Conservation (phyloP, 805 yeast genomes). For the Ogataea chonburiensis region DNA sequence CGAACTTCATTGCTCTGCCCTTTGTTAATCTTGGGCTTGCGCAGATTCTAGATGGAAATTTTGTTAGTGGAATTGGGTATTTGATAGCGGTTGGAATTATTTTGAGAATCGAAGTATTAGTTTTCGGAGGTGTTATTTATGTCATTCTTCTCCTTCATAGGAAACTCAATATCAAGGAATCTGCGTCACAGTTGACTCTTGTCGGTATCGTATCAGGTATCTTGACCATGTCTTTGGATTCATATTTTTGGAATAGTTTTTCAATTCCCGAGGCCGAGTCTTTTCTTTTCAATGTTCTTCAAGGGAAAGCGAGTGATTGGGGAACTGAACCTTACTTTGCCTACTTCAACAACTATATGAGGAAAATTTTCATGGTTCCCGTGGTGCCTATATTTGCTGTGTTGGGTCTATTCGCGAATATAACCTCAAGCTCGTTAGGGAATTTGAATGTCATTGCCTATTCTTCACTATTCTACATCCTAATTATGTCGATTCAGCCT, state of each 20-base stretch:
- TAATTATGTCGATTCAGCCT: slow-evolving; percentile 72
- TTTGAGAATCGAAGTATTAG: slow-evolving; percentile 70
- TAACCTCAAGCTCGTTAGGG: too few relatives aligned
- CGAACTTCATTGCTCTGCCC: slow-evolving; percentile 85
- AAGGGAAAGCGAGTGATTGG: slow-evolving; percentile 77
- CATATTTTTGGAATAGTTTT: slow-evolving; percentile 66
- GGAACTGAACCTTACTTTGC: slow-evolving; percentile 75
- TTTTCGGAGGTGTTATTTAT: slow-evolving; percentile 51
- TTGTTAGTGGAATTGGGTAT: slow-evolving; percentile 47
- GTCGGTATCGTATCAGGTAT: slow-evolving; percentile 56
- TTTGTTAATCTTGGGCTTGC: slow-evolving; percentile 57
- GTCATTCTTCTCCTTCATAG: slow-evolving; percentile 46
- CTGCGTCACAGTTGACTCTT: slow-evolving; percentile 39
- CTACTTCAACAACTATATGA: slow-evolving; percentile 59
- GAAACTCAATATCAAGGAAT: slow-evolving; percentile 42
- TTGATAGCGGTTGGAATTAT: slow-evolving; percentile 63
- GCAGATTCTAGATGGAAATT: slow-evolving; percentile 47
- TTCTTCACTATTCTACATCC: slow-evolving; percentile 56
- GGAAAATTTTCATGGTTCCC: slow-evolving; percentile 46
- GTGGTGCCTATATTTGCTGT: slow-evolving; percentile 40
- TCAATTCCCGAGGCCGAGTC: slow-evolving; percentile 72
- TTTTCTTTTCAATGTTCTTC: slow-evolving; percentile 70
- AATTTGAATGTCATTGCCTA: too few relatives aligned
- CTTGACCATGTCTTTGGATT: slow-evolving; percentile 55
- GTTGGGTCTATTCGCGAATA: too few relatives aligned